These are phyloP conservation scores for Agaricales sp. DNA, from an alignment of 1,284 basidiomycete species.

Conservation along the genomic window DNA sequence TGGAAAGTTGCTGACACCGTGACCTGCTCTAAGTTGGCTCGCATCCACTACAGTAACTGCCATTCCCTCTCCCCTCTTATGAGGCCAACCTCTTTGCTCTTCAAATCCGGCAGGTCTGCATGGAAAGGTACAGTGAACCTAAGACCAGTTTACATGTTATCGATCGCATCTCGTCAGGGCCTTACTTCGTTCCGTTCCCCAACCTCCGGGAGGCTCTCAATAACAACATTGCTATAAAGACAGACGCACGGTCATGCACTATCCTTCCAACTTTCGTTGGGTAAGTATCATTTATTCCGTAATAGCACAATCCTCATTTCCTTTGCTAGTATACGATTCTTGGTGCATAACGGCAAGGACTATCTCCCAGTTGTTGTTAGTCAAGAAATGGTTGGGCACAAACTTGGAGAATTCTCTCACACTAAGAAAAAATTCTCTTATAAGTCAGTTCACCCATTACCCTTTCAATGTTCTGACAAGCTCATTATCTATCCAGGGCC, in stretches of 20 bases:
- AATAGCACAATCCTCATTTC: neutral
- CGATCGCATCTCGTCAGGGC: slow-evolving; percentile 52
- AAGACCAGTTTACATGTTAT: too few species aligned
- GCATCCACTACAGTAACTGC: neutral
- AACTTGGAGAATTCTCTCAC: slow-evolving; percentile 90
- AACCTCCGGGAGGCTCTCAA: slow-evolving; percentile 78
- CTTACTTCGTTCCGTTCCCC: slow-evolving; percentile 92
- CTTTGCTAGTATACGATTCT: slow-evolving; percentile 64
- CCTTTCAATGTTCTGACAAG: neutral
- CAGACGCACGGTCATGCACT: slow-evolving; percentile 84
- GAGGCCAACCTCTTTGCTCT: slow-evolving; percentile 28
- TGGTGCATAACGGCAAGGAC: slow-evolving; percentile 92
- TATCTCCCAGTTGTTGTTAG: slow-evolving; percentile 82
- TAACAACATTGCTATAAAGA: slow-evolving; percentile 82
- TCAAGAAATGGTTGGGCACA: slow-evolving; percentile 98
- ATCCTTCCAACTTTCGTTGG: slow-evolving; percentile 94
- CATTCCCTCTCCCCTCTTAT: slow-evolving; percentile 14
- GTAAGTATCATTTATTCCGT: slow-evolving; percentile 29
- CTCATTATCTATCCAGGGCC: neutral
- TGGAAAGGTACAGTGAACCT: slow-evolving; percentile 47
- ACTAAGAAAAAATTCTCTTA: slow-evolving; percentile 77
- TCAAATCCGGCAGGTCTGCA: slow-evolving; percentile 36
- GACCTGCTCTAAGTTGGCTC: too few species aligned
- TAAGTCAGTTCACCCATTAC: slow-evolving; percentile 38
- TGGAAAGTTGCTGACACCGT: neutral